phyloP scores from a whole-genome alignment of 2,329 filamentous ascomycete species.

The Fusarium agapanthi region DNA sequence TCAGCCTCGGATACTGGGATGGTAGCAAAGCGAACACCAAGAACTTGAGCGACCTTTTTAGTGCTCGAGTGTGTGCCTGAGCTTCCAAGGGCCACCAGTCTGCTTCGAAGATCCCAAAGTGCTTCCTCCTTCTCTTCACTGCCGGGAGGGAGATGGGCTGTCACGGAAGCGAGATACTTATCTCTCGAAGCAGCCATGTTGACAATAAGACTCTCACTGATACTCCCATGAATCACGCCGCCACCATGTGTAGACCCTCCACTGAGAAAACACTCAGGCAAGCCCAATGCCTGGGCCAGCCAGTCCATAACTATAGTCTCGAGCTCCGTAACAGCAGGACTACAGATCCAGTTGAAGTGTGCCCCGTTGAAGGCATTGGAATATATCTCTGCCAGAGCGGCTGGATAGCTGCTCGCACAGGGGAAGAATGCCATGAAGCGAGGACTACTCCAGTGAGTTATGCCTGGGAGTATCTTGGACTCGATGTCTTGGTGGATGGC shows the following conservation, averaged over 20 bases:
- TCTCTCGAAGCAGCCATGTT: conserved; percentile 89
- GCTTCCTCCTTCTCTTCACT: conserved; percentile 74
- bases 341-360: conserved; percentile 97
- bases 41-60: conserved; percentile 86
- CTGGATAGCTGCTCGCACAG: conserved; percentile 80
- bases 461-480: conserved; percentile 85
- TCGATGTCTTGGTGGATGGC: conserved; percentile 86
- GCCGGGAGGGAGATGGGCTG: conserved; percentile 58
- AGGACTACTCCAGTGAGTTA: conserved; percentile 94
- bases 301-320: conserved; percentile 95
- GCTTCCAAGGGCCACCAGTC: conserved; percentile 80
- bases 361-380: conserved; percentile 87
- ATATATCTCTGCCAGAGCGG: conserved; percentile 93
- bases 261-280: conserved; percentile 79
- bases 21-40: conserved; percentile 81
- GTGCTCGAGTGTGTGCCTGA: conserved; percentile 84
- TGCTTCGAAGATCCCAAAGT: conserved; percentile 62
- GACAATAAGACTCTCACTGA: conserved; percentile 86
- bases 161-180: conserved; percentile 72
- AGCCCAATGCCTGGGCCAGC: conserved; percentile 77
- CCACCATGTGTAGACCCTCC: conserved; percentile 76
- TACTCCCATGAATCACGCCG: conserved; percentile 93
- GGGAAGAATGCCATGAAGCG: conserved; percentile 98
- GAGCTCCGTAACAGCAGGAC: conserved; percentile 88
- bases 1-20: conserved; percentile 70